These are phyloP conservation scores for Hypomyces perniciosus DNA, from an alignment of 2,329 filamentous ascomycete species.

Conservation along the genomic window DNA sequence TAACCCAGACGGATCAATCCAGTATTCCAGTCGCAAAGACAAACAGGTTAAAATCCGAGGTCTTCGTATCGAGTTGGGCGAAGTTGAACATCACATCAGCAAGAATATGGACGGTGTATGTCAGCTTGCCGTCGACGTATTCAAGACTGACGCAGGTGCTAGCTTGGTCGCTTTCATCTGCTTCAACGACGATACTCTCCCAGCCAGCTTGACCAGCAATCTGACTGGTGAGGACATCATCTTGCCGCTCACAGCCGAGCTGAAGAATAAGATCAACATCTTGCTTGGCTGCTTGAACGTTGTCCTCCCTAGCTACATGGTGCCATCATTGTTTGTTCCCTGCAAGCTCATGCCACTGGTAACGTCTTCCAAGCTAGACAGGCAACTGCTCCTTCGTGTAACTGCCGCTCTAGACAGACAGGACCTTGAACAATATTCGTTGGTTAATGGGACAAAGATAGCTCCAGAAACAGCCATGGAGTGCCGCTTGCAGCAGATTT, in stretches of 20 bases:
- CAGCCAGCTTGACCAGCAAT: neutral
- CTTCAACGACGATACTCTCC: neutral
- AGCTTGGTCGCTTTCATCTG: slow-evolving; percentile 4
- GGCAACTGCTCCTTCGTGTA: neutral
- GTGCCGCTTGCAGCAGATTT: neutral
- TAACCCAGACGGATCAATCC: slow-evolving; percentile 5
- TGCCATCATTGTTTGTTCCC: slow-evolving; percentile 1
- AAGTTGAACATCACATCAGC: slow-evolving; percentile 6
- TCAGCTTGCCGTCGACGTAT: slow-evolving; percentile 5
- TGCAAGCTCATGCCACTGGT: slow-evolving; percentile 7
- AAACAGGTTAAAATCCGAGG: slow-evolving; percentile 9
- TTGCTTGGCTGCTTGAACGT: neutral
- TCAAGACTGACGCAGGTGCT: neutral
- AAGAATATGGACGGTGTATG: neutral
- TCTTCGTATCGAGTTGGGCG: slow-evolving; percentile 7
- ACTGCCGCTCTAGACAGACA: neutral
- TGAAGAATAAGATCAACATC: neutral
- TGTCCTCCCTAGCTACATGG: slow-evolving; percentile 6
- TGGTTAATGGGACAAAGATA: neutral
- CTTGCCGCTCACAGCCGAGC: neutral
- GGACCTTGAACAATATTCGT: neutral
- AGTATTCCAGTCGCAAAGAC: slow-evolving; percentile 4
- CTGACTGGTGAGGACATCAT: neutral
- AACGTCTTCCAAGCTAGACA: slow-evolving; percentile 4
- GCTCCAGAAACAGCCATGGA: slow-evolving; percentile 5